Conservation (phyloP, 148 eudicot species). For the Suaeda aralocaspica region DNA sequence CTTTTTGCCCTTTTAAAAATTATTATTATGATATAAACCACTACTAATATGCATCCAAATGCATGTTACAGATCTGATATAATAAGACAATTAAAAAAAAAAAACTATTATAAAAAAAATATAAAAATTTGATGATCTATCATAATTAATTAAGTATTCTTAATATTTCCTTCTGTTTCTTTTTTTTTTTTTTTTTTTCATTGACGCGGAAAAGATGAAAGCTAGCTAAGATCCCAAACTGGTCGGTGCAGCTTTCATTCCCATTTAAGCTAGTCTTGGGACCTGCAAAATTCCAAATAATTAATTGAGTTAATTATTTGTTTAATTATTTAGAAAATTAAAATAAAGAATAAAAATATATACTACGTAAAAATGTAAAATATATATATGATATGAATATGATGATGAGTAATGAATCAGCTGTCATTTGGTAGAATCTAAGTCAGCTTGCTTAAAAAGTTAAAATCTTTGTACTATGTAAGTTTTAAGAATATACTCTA, state of each 20-base stretch:
- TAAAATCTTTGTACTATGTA: slow-evolving; percentile 11
- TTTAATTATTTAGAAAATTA: too few species aligned
- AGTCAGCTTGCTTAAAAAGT: too few species aligned
- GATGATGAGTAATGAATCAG: slow-evolving; percentile 8
- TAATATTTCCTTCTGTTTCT: too few species aligned
- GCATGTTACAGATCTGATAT: slow-evolving; percentile 1
- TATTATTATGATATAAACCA: neutral
- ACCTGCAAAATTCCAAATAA: slow-evolving; percentile 18
- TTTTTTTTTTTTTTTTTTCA: neutral
- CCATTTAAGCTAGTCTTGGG: slow-evolving; percentile 27
- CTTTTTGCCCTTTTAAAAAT: neutral
- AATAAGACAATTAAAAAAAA: neutral
- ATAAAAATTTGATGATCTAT: slow-evolving; percentile 4
- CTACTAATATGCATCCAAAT: neutral
- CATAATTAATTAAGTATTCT: slow-evolving; percentile 14
- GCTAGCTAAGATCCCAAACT: slow-evolving; percentile 20
- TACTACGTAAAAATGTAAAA: neutral
- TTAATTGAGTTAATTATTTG: too few species aligned
- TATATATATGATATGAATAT: neutral
- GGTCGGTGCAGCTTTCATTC: slow-evolving; percentile 32
- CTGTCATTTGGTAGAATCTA: slow-evolving; percentile 22
- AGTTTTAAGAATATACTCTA: too few species aligned
- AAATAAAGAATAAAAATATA: too few species aligned
- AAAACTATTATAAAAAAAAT: neutral
- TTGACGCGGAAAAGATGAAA: slow-evolving; percentile 14